phyloP scores from a whole-genome alignment of 371 early-diverging fungal genomes.

The Parasitella parasitica region DNA sequence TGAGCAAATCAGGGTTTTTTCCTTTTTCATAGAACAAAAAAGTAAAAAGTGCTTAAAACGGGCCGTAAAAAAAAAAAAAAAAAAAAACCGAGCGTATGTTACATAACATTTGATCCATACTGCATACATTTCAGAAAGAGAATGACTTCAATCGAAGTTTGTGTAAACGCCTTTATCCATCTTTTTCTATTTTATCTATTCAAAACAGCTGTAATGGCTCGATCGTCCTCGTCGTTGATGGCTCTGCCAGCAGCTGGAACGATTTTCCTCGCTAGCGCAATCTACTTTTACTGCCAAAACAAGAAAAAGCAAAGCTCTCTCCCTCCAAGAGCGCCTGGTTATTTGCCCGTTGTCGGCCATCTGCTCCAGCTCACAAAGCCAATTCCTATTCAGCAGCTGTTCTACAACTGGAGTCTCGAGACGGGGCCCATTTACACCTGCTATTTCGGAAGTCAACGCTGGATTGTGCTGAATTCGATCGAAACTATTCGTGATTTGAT shows the following conservation, averaged over 20 bases:
- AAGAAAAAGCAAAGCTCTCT: not conserved
- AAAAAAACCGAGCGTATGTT: not conserved
- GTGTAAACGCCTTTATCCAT: not conserved
- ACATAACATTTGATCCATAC: not conserved
- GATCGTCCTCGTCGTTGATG: not conserved
- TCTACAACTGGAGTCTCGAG: constrained; percentile 36
- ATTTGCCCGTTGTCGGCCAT: constrained; percentile 45
- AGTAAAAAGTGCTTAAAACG: not conserved
- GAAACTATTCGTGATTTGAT: constrained; percentile 39
- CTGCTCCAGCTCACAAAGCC: constrained; percentile 26
- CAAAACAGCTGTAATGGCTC: not conserved
- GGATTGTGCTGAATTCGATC: constrained; percentile 43
- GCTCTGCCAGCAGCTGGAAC: not conserved
- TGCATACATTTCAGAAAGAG: not conserved
- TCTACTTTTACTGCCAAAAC: not conserved
- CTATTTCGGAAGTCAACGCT: constrained; percentile 37
- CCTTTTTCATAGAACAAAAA: not conserved
- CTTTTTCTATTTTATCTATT: not conserved
- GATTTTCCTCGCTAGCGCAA: not conserved
- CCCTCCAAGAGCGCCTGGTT: constrained; percentile 26
- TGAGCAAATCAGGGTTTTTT: not conserved
- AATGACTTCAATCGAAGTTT: not conserved
- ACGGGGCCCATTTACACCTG: constrained; percentile 44
- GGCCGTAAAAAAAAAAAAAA: no score
- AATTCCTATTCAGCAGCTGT: constrained; percentile 30